Evolutionary conservation across 108 stramenopile genomes (phyloP).

Genomic region (Schizochytrium sp.): DNA sequence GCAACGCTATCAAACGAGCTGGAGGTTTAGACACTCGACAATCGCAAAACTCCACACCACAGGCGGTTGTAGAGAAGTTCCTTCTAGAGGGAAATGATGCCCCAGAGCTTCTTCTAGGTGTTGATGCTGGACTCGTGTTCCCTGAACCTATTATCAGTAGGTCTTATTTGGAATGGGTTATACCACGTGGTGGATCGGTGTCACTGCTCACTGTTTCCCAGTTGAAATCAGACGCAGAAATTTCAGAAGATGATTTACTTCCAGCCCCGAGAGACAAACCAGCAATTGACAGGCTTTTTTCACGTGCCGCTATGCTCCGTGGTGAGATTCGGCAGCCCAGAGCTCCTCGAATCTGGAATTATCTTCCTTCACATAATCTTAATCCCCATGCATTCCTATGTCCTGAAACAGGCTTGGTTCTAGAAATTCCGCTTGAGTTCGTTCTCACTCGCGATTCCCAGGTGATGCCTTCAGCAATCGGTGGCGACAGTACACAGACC

Average conservation of each 20-base stretch:
- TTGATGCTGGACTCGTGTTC: neutral
- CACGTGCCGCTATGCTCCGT: neutral
- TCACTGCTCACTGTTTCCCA: too few species aligned
- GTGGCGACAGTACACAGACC: neutral
- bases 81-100: neutral
- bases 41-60: neutral
- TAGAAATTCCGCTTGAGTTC: conserved; percentile 32
- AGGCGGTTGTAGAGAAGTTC: neutral
- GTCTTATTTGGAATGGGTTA: too few species aligned
- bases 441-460: conserved; percentile 45
- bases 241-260: conserved; percentile 43
- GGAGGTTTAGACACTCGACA: neutral
- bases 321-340: neutral
- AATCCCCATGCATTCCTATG: conserved; percentile 40
- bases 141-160: neutral
- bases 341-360: neutral
- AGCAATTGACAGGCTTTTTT: neutral
- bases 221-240: neutral
- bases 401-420: conserved; percentile 18
- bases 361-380: neutral
- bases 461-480: neutral
- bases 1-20: neutral
- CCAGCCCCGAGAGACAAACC: neutral
- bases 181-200: too few species aligned
- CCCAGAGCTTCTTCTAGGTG: neutral